Evolutionary conservation across 441 rosid genomes (phyloP).

Genomic region (Biscutella laevigata): DNA sequence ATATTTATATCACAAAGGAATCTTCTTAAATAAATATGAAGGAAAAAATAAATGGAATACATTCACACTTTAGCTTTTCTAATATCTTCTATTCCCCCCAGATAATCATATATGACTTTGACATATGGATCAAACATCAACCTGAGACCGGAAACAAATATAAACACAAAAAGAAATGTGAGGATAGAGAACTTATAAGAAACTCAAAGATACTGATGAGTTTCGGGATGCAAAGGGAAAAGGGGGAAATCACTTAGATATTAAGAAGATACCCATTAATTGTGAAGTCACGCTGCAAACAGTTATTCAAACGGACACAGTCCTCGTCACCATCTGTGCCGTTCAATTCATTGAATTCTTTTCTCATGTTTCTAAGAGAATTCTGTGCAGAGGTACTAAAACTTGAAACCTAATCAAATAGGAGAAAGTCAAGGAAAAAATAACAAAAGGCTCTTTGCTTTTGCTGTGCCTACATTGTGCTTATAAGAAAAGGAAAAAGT

Average conservation of each 20-base stretch:
- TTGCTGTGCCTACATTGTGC: not conserved
- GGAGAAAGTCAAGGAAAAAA: not conserved
- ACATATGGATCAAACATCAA: conserved; percentile 88
- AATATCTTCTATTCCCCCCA: conserved; percentile 82
- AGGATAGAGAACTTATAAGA: not conserved
- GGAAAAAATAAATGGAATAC: conserved; percentile 31
- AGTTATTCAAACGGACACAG: conserved; percentile 61
- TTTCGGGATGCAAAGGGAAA: not conserved
- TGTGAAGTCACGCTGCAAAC: conserved; percentile 80
- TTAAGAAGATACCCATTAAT: conserved; percentile 57
- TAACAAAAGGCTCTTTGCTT: not conserved
- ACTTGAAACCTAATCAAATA: conserved; percentile 63
- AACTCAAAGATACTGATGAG: not conserved
- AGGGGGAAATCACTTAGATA: not conserved
- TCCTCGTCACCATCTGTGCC: conserved; percentile 49
- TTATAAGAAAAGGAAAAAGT: not conserved
- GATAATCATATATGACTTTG: conserved; percentile 66
- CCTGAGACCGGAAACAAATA: conserved; percentile 35
- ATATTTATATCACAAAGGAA: not conserved
- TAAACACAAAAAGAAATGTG: conserved; percentile 3
- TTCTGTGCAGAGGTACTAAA: conserved; percentile 49
- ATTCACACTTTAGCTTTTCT: conserved; percentile 83
- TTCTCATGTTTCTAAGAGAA: conserved; percentile 20
- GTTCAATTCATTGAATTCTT: conserved; percentile 29
- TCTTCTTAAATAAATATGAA: conserved; percentile 14